phyloP scores from a whole-genome alignment of 2,329 filamentous ascomycete species.

The Periconia macrospinosa region DNA sequence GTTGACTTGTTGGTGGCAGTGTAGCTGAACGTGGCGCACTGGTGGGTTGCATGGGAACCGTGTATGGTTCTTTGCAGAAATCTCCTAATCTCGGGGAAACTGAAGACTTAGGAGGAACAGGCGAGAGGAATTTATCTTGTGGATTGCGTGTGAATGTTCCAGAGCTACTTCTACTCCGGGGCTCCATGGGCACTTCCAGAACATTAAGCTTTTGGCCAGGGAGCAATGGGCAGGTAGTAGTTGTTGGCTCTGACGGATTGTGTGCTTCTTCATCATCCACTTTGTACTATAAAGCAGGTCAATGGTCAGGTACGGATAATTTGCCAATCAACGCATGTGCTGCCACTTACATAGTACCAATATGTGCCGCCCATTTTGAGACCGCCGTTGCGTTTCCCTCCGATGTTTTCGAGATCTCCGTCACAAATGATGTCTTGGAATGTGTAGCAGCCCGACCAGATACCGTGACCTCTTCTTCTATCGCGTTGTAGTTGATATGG shows the following conservation, averaged over 20 bases:
- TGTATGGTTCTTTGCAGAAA: slow-evolving; percentile 18
- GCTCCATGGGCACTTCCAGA: slow-evolving; percentile 75
- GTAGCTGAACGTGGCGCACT: slow-evolving; percentile 32
- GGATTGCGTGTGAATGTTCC: slow-evolving; percentile 77
- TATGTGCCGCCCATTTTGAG: slow-evolving; percentile 92
- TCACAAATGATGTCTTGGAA: slow-evolving; percentile 87
- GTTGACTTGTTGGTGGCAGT: slow-evolving; percentile 23
- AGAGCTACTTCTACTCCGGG: slow-evolving; percentile 64
- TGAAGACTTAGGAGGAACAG: slow-evolving; percentile 54
- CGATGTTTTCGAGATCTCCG: slow-evolving; percentile 60
- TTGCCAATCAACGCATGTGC: background rate
- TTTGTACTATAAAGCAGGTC: slow-evolving; percentile 66
- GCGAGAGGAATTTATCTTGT: slow-evolving; percentile 72
- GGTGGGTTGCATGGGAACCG: slow-evolving; percentile 21
- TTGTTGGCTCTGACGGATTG: slow-evolving; percentile 72
- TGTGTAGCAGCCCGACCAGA: slow-evolving; percentile 86
- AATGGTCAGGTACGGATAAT: slow-evolving; percentile 2
- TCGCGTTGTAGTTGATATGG: slow-evolving; percentile 83
- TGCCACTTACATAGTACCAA: slow-evolving; percentile 82
- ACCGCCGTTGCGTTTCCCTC: slow-evolving; percentile 69
- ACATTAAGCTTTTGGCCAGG: slow-evolving; percentile 88
- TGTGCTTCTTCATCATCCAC: slow-evolving; percentile 77
- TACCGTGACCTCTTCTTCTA: slow-evolving; percentile 68
- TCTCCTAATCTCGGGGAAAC: slow-evolving; percentile 21
- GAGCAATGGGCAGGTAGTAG: slow-evolving; percentile 79